Base-by-base conservation (phyloP, 768 basidiomycete species). In the Ramaria rubella region DNA sequence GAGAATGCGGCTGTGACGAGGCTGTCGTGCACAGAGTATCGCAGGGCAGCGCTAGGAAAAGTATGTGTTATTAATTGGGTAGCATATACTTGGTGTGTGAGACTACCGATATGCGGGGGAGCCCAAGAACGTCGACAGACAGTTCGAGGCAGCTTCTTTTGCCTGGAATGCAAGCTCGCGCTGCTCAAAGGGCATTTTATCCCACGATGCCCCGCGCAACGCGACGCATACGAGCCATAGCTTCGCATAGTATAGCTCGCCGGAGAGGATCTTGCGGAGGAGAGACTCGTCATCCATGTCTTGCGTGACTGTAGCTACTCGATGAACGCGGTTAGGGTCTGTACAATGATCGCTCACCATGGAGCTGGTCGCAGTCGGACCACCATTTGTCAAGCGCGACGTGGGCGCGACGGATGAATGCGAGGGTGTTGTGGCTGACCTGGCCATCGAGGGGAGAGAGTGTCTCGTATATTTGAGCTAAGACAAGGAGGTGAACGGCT, bases 151-250 rank as follows among this genome's bases (percentile, higher is more conserved):
- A 0, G 93, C 88, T 64, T 94, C 91, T 72, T 94, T 95, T 26
- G 93, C 94, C 65, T 94, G 90, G 75, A 95, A 94, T 3, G 93
- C 93, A 45, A 95, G 78, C 68, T 95, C 94, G 36, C 92, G 85
- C 66, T 95, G 94, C 69, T 96, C 94, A 59, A 89, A 91, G 3
- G 91, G 84, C 86, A 96, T 91, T 70, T 93, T 94, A 65, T 96
- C 93, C 94, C 93, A 97, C 4, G 89, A 83, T 24, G 87, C 89
- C 17, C 94, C 94, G 58, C 94, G 82, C 45, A 97, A 74, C 12
- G 92, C 92, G 23, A 95, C 86, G 66, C 94, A 96, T 21, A 94
- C 87, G 30, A 95, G 81, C 94, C 94, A 96, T 4, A 97, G 77
- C 68, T 95, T 94, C 27, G 94, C 90, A 66, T 95, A 94, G 65